A percentile compares a stretch with the other conserved stretches of the same genome.
Conservation (phyloP, 257 asterid species). For the Salvia hispanica region DNA sequence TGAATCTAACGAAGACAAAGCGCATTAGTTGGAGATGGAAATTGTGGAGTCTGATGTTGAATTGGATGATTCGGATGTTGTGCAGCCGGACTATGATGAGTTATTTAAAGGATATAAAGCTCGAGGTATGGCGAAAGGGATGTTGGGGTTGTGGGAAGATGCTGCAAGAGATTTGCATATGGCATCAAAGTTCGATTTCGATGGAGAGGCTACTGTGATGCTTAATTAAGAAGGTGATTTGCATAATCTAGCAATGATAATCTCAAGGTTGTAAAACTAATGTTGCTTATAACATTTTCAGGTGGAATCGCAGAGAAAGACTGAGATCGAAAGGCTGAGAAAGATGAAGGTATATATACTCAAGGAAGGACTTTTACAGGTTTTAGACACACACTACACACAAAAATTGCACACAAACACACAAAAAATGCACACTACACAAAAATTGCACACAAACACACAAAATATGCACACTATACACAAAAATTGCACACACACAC, state of each 20-base stretch:
- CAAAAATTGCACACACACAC: no score
- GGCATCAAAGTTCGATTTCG: constrained; percentile 58
- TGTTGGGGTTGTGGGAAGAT: constrained; percentile 71
- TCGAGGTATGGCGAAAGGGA: constrained; percentile 59
- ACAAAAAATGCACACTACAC: no score
- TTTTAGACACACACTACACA: no score
- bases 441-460: no score
- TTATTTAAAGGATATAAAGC: constrained; percentile 64
- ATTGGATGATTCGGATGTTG: no score
- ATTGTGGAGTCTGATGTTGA: constrained; percentile 51
- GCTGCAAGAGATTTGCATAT: constrained; percentile 59
- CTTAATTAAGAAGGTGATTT: constrained; percentile 60
- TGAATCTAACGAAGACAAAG: constrained; percentile 15
- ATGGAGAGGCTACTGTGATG: constrained; percentile 52
- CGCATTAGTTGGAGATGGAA: constrained; percentile 39
- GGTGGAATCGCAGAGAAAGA: constrained; percentile 52
- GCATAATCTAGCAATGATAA: no score
- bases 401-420: no score
- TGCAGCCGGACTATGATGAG: no score
- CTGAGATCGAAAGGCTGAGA: constrained; percentile 42
- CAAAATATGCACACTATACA: no score
- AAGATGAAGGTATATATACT: not conserved
- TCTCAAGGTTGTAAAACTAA: not conserved
- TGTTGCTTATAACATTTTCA: constrained; percentile 31
- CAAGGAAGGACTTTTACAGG: no score